These are phyloP conservation scores for Theileria equi DNA, from an alignment of 169 alveolate species.

Conservation along the genomic window DNA sequence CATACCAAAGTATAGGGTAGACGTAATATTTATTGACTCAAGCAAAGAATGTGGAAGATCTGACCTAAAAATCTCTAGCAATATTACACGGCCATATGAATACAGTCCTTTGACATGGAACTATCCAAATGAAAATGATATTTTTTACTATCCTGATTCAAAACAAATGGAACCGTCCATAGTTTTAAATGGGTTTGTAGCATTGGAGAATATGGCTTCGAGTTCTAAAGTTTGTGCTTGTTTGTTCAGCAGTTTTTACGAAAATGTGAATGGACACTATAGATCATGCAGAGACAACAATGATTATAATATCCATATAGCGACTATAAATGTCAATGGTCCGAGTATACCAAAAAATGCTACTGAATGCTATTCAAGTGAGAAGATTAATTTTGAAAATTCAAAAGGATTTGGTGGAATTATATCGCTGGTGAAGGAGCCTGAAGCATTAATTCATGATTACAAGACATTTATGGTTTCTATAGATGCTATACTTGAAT, in stretches of 20 bases:
- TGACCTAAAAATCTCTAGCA: not conserved
- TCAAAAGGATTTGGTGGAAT: not conserved
- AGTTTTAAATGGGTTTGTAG: constrained; percentile 41
- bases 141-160: constrained; percentile 3
- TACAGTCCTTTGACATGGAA: constrained; percentile 17
- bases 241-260: constrained; percentile 8
- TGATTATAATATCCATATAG: constrained; percentile 8
- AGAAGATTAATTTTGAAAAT: not conserved
- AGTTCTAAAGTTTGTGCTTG: constrained; percentile 38
- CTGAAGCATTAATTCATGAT: too few relatives aligned
- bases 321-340: constrained; percentile 5
- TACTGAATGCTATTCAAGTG: too few relatives aligned
- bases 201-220: not conserved
- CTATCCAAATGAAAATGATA: constrained; percentile 28
- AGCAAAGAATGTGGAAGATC: constrained; percentile 5
- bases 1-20: constrained; percentile 26
- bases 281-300: not conserved
- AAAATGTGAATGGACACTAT: constrained; percentile 10
- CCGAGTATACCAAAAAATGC: not conserved
- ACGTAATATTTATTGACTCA: constrained; percentile 1
- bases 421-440: not conserved
- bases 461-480: too few relatives aligned
- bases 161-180: not conserved
- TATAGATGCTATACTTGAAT: too few relatives aligned
- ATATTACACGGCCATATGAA: constrained; percentile 14